phyloP scores from a whole-genome alignment of 345 rosid species.

The Ceriops tagal region DNA sequence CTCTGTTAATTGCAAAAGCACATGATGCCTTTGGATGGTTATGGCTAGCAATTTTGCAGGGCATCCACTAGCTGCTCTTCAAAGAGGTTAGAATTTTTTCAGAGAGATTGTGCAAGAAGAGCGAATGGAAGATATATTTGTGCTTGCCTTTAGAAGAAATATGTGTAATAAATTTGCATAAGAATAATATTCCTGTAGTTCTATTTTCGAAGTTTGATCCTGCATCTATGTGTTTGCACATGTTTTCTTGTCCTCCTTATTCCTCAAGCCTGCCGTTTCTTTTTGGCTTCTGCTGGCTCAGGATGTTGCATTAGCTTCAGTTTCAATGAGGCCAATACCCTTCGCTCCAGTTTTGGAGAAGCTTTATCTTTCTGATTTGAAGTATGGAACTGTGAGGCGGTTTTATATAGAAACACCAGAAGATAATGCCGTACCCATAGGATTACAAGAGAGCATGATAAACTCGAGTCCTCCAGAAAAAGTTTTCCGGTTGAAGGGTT shows the following conservation, averaged over 20 bases:
- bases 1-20: not conserved
- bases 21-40: not conserved
- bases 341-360: conserved; percentile 93
- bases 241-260: not conserved
- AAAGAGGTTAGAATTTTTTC: not conserved
- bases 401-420: conserved; percentile 73
- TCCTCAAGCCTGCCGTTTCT: conserved; percentile 6
- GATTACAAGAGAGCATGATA: conserved; percentile 71
- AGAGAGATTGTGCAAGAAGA: no score
- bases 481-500: conserved; percentile 73
- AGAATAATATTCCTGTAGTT: not conserved
- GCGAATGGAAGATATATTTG: no score
- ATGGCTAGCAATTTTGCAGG: not conserved
- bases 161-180: no score
- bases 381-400: conserved; percentile 74
- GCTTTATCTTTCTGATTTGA: conserved; percentile 62
- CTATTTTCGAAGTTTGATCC: not conserved
- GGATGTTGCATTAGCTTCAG: conserved; percentile 94
- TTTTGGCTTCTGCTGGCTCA: conserved; percentile 24
- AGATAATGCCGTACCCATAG: conserved; percentile 76
- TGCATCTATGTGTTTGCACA: not conserved
- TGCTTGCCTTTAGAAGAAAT: no score
- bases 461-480: conserved; percentile 74
- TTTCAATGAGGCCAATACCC: conserved; percentile 89
- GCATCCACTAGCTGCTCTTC: not conserved